Base-by-base conservation (phyloP, 1,284 basidiomycete species). In the Trametes sp. region DNA sequence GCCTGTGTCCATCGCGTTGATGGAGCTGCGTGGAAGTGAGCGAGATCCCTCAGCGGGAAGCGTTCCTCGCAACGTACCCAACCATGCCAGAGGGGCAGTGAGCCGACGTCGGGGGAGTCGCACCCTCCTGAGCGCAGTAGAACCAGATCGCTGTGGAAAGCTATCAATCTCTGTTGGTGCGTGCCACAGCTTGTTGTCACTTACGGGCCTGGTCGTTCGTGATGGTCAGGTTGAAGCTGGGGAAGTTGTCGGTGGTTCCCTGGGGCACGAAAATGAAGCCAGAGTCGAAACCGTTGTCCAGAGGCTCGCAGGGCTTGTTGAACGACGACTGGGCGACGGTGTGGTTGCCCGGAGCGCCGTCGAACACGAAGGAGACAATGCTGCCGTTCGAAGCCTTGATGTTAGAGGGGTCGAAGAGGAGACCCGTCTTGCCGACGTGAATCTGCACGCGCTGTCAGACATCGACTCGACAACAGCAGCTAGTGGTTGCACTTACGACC, bases 311-410 rank as follows among this genome's bases (percentile, higher is more conserved):
- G 0, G 85, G 85, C 44, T 71, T 66, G 14, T 65, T 67, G 64
- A 85, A 83, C 0, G 77, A 73, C 11, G 81, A 82, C 71, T 88
- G 85, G 5, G 85, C 83, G 45, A 86, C 77, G 50, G 81, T 80
- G 72, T 87, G 85, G 71, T 84, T 84, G 51, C 82, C 82, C 8
- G 81, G 79, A 23, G 74, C 73, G 52, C 82, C 82, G 55, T 73
- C 74, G 70, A 81, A 86, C 36, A 74, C 64, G 76, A 86, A 86
- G 46, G 77, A 82, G 55, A 87, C 70, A 14, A 80, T 74, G 16
- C 81, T 79, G 36, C 82, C 82, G 42, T 79, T 77, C 11, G 74
- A 64, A 4, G 81, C 83, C 23, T 70, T 82, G 56, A 85, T 63
- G 45, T 62, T 75, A 41, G 73, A 64, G 3, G 85, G 84, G 38